Evolutionary conservation across 83 land plant genomes (phyloP).

Genomic region (Picea abies): DNA sequence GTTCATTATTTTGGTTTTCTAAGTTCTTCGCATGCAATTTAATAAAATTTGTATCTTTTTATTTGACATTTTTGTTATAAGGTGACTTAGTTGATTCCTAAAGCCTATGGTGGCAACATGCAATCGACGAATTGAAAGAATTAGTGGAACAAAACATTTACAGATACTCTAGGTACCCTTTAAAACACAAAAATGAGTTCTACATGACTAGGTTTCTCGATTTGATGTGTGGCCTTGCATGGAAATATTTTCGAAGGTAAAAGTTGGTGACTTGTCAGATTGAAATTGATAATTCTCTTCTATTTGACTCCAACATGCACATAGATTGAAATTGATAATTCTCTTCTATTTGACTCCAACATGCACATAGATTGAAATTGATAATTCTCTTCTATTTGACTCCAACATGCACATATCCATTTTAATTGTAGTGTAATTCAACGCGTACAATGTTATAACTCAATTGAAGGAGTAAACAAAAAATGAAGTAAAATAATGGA

Average conservation of each 20-base stretch:
- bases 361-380: background rate
- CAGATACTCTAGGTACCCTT: conserved; percentile 64
- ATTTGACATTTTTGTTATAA: conserved; percentile 4
- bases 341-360: background rate
- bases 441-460: background rate
- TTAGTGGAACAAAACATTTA: conserved; percentile 61
- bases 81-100: conserved; percentile 73
- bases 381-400: background rate
- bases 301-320: background rate
- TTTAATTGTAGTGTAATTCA: background rate
- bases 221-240: conserved; percentile 81
- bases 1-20: background rate
- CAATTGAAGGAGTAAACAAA: background rate
- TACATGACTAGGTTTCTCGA: conserved; percentile 64
- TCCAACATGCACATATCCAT: background rate
- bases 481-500: background rate
- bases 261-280: background rate
- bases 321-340: background rate
- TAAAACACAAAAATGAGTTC: conserved; percentile 51
- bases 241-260: conserved; percentile 61
- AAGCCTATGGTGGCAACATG: conserved; percentile 65
- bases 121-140: conserved; percentile 59
- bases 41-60: background rate
- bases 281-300: background rate
- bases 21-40: background rate